Conservation (phyloP, 2,329 filamentous ascomycete genomes). For the Elsinoe fawcettii region DNA sequence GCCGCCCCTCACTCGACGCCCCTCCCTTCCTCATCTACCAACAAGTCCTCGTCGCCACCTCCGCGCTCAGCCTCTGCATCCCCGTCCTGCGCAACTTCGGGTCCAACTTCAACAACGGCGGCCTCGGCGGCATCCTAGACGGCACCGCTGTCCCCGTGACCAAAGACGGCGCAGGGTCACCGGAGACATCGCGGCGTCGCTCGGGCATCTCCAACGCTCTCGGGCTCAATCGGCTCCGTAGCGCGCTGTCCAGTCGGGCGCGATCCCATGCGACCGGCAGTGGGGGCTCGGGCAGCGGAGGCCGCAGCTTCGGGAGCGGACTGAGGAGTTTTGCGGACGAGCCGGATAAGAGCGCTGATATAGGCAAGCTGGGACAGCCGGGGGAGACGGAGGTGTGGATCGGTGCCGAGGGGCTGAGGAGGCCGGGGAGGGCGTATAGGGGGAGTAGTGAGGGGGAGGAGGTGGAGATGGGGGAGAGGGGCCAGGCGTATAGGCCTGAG, state of each 20-base stretch:
- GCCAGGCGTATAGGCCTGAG: background rate
- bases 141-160: background rate
- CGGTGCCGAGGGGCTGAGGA: background rate
- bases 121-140: conserved; percentile 13
- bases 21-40: conserved; percentile 13
- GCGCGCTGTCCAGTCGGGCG: background rate
- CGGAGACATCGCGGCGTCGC: background rate
- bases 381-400: conserved; percentile 9
- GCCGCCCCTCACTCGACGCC: background rate
- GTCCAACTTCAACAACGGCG: conserved; percentile 14
- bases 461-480: background rate
- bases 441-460: background rate
- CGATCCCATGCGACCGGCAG: background rate
- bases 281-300: background rate
- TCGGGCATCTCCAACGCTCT: background rate
- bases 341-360: conserved; percentile 12
- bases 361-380: conserved; percentile 10
- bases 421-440: background rate
- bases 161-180: background rate
- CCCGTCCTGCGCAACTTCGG: conserved; percentile 8
- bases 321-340: conserved; percentile 8
- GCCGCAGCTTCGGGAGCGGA: background rate
- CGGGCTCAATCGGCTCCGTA: background rate
- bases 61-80: conserved; percentile 10
- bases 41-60: conserved; percentile 12